Evolutionary conservation across 768 basidiomycete genomes (phyloP).

Genomic region (Tricholoma sp.): DNA sequence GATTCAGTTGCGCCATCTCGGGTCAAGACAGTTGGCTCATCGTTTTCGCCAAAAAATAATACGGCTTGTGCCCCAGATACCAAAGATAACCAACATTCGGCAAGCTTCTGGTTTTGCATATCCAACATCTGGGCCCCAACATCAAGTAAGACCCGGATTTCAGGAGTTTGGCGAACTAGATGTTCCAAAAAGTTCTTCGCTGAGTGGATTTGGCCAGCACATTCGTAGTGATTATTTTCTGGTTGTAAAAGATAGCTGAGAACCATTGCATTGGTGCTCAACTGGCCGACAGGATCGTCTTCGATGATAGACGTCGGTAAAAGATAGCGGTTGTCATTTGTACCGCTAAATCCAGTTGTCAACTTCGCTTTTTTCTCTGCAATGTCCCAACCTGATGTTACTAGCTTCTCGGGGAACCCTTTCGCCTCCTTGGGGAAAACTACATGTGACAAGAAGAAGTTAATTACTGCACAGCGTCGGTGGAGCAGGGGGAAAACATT

Average conservation of each 20-base stretch:
- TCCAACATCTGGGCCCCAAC: conserved; percentile 57
- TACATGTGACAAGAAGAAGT: conserved; percentile 41
- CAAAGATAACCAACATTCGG: conserved; percentile 33
- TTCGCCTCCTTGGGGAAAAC: conserved; percentile 50
- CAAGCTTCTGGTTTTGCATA: conserved; percentile 37
- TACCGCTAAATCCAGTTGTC: conserved; percentile 52
- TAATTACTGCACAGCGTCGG: conserved; percentile 33
- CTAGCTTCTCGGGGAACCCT: conserved; percentile 40
- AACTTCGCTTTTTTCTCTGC: conserved; percentile 29
- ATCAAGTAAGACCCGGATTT: conserved; percentile 44
- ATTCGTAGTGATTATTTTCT: conserved; percentile 35
- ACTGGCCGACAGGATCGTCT: conserved; percentile 31
- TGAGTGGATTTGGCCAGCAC: conserved; percentile 16
- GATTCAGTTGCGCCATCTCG: conserved; percentile 30
- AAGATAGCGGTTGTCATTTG: conserved; percentile 42
- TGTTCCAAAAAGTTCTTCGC: conserved; percentile 23
- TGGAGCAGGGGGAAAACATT: conserved; percentile 33
- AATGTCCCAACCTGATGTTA: conserved; percentile 50
- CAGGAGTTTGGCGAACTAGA: conserved; percentile 30
- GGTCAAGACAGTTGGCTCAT: conserved; percentile 29
- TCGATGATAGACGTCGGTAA: conserved; percentile 33
- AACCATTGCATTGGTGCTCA: conserved; percentile 44
- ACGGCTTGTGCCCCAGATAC: conserved; percentile 28
- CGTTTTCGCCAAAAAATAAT: conserved; percentile 37
- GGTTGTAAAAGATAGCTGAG: conserved; percentile 30